Evolutionary conservation across 176 grass and related monocot genomes (phyloP).

Genomic region (Oryza meridionalis): DNA sequence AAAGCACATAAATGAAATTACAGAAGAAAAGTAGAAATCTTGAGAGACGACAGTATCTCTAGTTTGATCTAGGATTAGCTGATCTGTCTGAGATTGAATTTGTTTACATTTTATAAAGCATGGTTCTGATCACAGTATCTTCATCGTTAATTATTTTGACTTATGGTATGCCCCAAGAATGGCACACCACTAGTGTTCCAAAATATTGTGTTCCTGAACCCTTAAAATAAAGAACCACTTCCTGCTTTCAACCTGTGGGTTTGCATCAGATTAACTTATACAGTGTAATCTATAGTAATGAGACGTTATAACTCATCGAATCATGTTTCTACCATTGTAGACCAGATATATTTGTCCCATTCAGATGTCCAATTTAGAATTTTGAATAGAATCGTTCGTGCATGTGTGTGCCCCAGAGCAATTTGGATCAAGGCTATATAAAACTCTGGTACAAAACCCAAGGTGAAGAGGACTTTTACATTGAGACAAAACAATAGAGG

Average conservation of each 20-base stretch:
- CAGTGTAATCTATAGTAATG: neutral
- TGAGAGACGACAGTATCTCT: neutral
- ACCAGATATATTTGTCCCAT: neutral
- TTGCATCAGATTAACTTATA: slow-evolving; percentile 2
- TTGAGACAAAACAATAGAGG: slow-evolving; percentile 21
- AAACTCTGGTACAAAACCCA: neutral
- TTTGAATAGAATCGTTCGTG: neutral
- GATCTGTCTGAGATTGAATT: slow-evolving; percentile 32
- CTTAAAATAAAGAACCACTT: neutral
- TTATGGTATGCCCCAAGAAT: slow-evolving; percentile 26
- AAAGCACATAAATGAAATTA: slow-evolving; percentile 8
- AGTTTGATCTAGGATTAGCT: slow-evolving; percentile 29
- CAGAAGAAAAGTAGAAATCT: slow-evolving; percentile 15
- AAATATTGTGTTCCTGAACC: slow-evolving; percentile 13
- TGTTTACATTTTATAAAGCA: slow-evolving; percentile 20
- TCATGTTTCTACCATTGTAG: neutral
- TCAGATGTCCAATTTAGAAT: neutral
- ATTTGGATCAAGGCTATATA: slow-evolving; percentile 5
- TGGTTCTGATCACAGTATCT: slow-evolving; percentile 18
- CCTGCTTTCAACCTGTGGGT: neutral
- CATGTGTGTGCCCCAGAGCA: neutral
- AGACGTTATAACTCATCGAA: neutral
- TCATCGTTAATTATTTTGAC: neutral
- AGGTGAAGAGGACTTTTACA: slow-evolving; percentile 4
- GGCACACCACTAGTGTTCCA: slow-evolving; percentile 5